Evolutionary conservation across 2,329 filamentous ascomycete species (phyloP), one percentile per base, ranked within the genome.

Genomic region (Zopfia rhizophila): DNA sequence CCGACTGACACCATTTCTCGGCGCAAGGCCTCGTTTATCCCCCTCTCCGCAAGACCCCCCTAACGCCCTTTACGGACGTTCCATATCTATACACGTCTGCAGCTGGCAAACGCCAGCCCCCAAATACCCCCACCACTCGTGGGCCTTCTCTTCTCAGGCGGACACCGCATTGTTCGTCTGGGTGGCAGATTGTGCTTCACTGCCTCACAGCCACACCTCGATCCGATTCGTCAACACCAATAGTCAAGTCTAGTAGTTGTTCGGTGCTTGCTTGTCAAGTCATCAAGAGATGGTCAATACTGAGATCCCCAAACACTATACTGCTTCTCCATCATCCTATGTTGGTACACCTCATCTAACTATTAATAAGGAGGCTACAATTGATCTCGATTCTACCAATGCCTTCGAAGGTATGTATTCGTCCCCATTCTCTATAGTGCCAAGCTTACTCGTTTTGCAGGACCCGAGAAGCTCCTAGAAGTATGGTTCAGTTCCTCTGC

Each of bases 71-170:
- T 77, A 80, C 82, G 82, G 87, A 83, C 85, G 83, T 85, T 85
- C 66, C 61, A 64, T 58, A 51, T 61, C 62, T 51, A 55, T 60
- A 65, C 28, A 32, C 60, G 82, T 40, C 82, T 89, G 84, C 82
- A 85, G 88, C 89, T 91, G 89, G 90, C 89, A 88, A 69, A 83
- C 84, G 89, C 91, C 89, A 93, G 88, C 89, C 83, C 82, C 80
- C 68, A 63, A 66, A 75, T 63, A 74, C n/a, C 74, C 76, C 79
- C 78, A 80, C 82, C 79, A 75, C 58, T 58, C 61, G 88, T 94
- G 91, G 90, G 91, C 90, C 91, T 94, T 91, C 90, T 94, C 89
- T 92, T 80, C 90, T 92, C 90, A 89, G 86, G 83, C 91, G 89
- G 82, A 89, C 89, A 82, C 87, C 85, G 85, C 88, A 91, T 88